Evolutionary conservation across 192 early-diverging fungal species (phyloP).

Genomic region (Umbelopsis isabellina): DNA sequence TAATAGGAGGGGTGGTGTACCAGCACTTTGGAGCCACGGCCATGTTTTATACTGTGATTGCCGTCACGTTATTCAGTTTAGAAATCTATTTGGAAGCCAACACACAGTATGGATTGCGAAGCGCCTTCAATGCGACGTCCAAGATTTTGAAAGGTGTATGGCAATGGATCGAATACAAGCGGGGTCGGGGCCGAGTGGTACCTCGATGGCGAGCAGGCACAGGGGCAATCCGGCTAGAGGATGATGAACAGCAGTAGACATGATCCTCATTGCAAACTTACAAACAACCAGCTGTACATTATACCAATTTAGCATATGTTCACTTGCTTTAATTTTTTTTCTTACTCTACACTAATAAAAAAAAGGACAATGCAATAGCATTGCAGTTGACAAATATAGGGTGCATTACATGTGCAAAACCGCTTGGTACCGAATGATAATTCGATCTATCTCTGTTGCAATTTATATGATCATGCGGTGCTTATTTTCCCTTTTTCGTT

Average conservation of each 20-base stretch:
- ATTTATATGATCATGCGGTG: no score
- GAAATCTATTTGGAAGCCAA: conserved; percentile 42
- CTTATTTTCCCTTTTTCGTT: no score
- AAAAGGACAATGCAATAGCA: no score
- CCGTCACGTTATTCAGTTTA: conserved; percentile 35
- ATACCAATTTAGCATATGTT: neutral
- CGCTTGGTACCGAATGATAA: no score
- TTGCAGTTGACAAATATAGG: no score
- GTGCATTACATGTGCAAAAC: no score
- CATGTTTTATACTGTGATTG: conserved; percentile 45
- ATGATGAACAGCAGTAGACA: conserved; percentile 25
- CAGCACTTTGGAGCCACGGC: conserved; percentile 36
- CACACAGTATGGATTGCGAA: conserved; percentile 38
- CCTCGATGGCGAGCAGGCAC: conserved; percentile 42
- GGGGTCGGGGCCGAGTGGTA: conserved; percentile 34
- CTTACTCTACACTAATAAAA: no score
- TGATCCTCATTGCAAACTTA: neutral
- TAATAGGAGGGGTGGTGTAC: conserved; percentile 46
- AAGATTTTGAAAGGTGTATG: conserved; percentile 11
- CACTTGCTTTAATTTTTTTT: neutral
- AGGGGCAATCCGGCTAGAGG: conserved; percentile 38
- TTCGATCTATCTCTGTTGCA: no score
- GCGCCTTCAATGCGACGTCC: conserved; percentile 18
- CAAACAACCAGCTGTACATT: neutral
- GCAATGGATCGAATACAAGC: conserved; percentile 31